phyloP scores from a whole-genome alignment of 768 basidiomycete species.

The Amylocystis lapponica region DNA sequence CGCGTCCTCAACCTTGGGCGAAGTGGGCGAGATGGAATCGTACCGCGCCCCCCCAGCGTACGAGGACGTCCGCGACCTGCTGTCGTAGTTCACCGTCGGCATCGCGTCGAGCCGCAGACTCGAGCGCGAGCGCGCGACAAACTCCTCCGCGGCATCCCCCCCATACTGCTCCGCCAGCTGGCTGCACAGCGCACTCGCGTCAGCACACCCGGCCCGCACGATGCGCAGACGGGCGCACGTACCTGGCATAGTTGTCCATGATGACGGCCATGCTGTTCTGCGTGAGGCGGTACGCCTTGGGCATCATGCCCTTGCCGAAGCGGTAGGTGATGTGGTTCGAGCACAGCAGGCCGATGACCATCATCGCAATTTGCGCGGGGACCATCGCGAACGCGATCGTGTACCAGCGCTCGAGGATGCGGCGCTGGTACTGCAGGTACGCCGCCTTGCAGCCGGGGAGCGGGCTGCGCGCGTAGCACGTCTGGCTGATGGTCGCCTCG shows the following conservation, averaged over 20 bases:
- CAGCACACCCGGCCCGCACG: background rate
- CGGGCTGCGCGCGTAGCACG: conserved; percentile 67
- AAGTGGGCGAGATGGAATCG: conserved; percentile 14
- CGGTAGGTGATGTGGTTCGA: conserved; percentile 83
- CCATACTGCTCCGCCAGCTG: conserved; percentile 76
- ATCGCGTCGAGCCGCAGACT: conserved; percentile 37
- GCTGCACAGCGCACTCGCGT: conserved; percentile 27
- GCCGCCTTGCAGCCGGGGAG: conserved; percentile 69
- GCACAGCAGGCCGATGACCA: conserved; percentile 60
- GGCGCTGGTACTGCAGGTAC: conserved; percentile 54
- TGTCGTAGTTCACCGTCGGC: conserved; percentile 25
- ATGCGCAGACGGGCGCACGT: conserved; percentile 16
- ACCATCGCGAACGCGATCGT: conserved; percentile 58
- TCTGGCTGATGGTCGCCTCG: conserved; percentile 68
- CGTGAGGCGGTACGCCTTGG: conserved; percentile 74
- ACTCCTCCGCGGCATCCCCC: conserved; percentile 52
- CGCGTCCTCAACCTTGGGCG: too few species aligned
- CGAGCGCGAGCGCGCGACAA: conserved; percentile 50
- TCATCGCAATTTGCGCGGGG: conserved; percentile 60
- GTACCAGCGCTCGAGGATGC: conserved; percentile 59
- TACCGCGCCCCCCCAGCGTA: conserved; percentile 16
- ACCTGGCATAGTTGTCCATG: conserved; percentile 83
- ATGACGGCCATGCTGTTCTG: conserved; percentile 73
- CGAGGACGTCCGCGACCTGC: conserved; percentile 7
- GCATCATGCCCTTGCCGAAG: conserved; percentile 87